Conservation (phyloP, 2,329 filamentous ascomycete species). For the Pseudonectria buxi region DNA sequence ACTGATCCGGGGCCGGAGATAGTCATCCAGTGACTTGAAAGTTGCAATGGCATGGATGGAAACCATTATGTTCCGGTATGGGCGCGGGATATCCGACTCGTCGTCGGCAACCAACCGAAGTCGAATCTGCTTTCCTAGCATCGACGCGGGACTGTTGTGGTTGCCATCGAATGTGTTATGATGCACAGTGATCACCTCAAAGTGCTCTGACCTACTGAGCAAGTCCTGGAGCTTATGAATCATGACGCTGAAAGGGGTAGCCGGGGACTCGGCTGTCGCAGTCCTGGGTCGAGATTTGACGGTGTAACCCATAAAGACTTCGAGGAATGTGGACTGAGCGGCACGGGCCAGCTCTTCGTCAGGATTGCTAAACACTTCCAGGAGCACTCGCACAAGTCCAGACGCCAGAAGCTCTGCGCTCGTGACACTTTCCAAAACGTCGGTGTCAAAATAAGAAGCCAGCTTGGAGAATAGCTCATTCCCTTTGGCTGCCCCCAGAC, state of each 20-base stretch:
- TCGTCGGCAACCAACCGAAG: conserved; percentile 85
- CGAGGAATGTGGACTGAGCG: conserved; percentile 77
- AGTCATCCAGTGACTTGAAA: conserved; percentile 95
- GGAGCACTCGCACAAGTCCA: conserved; percentile 75
- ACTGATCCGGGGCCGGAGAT: conserved; percentile 82
- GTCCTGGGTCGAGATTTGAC: conserved; percentile 61
- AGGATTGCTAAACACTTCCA: conserved; percentile 72
- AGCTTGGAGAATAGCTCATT: conserved; percentile 65
- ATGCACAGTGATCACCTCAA: conserved; percentile 93
- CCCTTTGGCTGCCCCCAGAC: conserved; percentile 44
- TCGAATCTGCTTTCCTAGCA: conserved; percentile 93
- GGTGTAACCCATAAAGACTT: conserved; percentile 80
- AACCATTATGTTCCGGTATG: conserved; percentile 93
- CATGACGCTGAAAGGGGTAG: conserved; percentile 82
- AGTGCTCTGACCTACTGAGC: conserved; percentile 93
- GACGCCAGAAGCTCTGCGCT: conserved; percentile 92
- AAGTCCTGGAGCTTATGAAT: conserved; percentile 93
- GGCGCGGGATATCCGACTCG: conserved; percentile 78
- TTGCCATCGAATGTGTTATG: conserved; percentile 87
- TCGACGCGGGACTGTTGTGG: conserved; percentile 83
- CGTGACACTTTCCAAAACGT: conserved; percentile 86
- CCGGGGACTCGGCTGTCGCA: conserved; percentile 59
- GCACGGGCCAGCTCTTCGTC: conserved; percentile 54
- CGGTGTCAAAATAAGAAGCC: conserved; percentile 78
- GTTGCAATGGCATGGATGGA: conserved; percentile 97